phyloP scores from a whole-genome alignment of 371 early-diverging fungal genomes.

The Mortierella sp. region DNA sequence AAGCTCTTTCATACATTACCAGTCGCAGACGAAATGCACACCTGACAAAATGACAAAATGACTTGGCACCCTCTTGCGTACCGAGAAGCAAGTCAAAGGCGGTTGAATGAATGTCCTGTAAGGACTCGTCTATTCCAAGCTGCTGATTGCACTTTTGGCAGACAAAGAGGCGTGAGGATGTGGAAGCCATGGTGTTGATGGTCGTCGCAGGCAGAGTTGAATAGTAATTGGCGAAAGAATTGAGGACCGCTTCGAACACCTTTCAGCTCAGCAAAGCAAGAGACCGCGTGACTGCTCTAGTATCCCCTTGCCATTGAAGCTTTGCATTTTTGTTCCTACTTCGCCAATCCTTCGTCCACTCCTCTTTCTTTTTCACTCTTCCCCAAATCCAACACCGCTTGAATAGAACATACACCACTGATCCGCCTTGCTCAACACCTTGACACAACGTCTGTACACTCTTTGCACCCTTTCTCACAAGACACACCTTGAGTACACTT shows the following conservation, averaged over 20 bases:
- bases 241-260: background rate
- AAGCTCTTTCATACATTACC: background rate
- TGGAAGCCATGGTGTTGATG: constrained; percentile 22
- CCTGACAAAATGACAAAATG: background rate
- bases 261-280: background rate
- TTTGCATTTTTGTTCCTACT: too few relatives aligned
- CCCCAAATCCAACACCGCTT: too few relatives aligned
- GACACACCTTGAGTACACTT: too few relatives aligned
- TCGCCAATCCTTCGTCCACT: too few relatives aligned
- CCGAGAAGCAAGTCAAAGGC: constrained; percentile 63
- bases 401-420: too few relatives aligned
- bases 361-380: too few relatives aligned
- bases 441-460: too few relatives aligned
- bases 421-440: too few relatives aligned
- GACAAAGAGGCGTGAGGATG: constrained; percentile 37
- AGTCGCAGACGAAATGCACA: background rate
- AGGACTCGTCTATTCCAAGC: constrained; percentile 71
- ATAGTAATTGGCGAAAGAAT: background rate
- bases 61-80: constrained; percentile 8
- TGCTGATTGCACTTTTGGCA: constrained; percentile 76
- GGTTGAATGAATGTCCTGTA: constrained; percentile 67
- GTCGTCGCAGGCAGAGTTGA: background rate
- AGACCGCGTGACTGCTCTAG: constrained; percentile 8
- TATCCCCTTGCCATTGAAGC: background rate
- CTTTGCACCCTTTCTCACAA: too few relatives aligned